phyloP scores from a whole-genome alignment of 441 rosid genomes.

The Gossypium davidsonii region DNA sequence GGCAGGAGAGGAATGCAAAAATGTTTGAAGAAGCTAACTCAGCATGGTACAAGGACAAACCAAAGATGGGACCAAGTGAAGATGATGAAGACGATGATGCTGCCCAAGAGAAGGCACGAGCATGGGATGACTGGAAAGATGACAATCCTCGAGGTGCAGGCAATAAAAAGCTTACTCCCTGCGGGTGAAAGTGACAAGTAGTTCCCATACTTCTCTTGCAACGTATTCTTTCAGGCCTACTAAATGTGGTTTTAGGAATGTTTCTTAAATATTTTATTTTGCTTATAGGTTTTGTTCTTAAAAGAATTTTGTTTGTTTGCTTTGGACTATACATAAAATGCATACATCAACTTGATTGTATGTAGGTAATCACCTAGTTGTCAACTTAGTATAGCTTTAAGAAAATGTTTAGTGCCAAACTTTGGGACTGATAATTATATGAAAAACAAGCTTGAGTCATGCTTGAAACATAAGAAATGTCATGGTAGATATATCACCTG shows the following conservation, averaged over 20 bases:
- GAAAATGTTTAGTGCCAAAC: not conserved
- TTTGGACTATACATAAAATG: not conserved
- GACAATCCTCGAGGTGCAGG: constrained; percentile 99
- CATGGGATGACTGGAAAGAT: constrained; percentile 94
- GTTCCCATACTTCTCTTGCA: not conserved
- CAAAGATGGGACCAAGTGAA: constrained; percentile 35
- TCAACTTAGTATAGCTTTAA: not conserved
- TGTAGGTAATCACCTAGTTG: not conserved
- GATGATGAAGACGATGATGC: constrained; percentile 73
- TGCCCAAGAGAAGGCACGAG: constrained; percentile 68
- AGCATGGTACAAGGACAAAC: constrained; percentile 69
- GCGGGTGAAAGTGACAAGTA: constrained; percentile 43
- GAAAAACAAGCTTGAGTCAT: not conserved
- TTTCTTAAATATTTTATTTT: not conserved
- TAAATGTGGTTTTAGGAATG: not conserved
- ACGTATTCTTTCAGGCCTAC: not conserved
- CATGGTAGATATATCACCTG: not conserved
- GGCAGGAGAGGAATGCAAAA: constrained; percentile 75
- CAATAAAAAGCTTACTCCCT: constrained; percentile 89
- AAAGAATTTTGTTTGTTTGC: constrained; percentile 5
- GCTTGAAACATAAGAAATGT: not conserved
- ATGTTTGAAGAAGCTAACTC: constrained; percentile 86
- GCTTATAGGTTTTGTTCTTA: constrained; percentile 9
- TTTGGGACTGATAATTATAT: not conserved
- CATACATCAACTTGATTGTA: not conserved